Percentiles rank a stretch among this genome's conserved stretches.
Evolutionary conservation across 2,329 filamentous ascomycete species (phyloP).

Genomic region (Chalaropsis ovoidea): DNA sequence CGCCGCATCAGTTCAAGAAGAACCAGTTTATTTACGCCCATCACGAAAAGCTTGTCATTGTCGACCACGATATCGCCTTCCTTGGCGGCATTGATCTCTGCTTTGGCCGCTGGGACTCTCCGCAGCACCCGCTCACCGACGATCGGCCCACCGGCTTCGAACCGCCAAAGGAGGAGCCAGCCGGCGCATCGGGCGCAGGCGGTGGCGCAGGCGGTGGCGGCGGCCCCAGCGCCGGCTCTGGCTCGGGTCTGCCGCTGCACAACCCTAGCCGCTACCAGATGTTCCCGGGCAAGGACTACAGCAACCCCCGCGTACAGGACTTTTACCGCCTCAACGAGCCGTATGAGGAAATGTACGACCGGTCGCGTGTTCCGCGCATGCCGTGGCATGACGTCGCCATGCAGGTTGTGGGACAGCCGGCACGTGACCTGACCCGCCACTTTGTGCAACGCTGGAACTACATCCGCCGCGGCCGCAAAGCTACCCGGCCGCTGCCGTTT

Average conservation of each 20-base stretch:
- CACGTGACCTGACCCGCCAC: conserved; percentile 84
- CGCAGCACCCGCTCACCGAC: conserved; percentile 80
- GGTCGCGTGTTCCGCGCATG: conserved; percentile 80
- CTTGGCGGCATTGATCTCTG: conserved; percentile 92
- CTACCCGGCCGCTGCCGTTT: conserved; percentile 86
- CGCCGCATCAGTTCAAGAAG: conserved; percentile 94
- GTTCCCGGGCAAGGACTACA: conserved; percentile 97
- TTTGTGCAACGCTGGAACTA: conserved; percentile 99
- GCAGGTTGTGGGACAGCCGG: conserved; percentile 94
- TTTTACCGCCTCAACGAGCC: conserved; percentile 89
- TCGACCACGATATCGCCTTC: conserved; percentile 93
- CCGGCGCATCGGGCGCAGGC: neutral
- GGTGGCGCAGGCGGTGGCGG: neutral
- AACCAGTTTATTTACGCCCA: conserved; percentile 99
- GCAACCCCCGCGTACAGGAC: conserved; percentile 88
- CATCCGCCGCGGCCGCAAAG: conserved; percentile 80
- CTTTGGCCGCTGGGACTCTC: conserved; percentile 95
- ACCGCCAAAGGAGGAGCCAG: conserved; percentile 36
- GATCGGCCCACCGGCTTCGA: conserved; percentile 96
- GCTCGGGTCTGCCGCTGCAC: conserved; percentile 48
- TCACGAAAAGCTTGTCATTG: conserved; percentile 94
- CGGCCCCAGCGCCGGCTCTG: neutral
- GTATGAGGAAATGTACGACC: conserved; percentile 98
- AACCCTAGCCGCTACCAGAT: conserved; percentile 87
- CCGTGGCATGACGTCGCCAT: conserved; percentile 98